Evolutionary conservation across 371 early-diverging fungal genomes (phyloP), one percentile per base, ranked within the genome.

Genomic region (Zopfochytrium polystomum): DNA sequence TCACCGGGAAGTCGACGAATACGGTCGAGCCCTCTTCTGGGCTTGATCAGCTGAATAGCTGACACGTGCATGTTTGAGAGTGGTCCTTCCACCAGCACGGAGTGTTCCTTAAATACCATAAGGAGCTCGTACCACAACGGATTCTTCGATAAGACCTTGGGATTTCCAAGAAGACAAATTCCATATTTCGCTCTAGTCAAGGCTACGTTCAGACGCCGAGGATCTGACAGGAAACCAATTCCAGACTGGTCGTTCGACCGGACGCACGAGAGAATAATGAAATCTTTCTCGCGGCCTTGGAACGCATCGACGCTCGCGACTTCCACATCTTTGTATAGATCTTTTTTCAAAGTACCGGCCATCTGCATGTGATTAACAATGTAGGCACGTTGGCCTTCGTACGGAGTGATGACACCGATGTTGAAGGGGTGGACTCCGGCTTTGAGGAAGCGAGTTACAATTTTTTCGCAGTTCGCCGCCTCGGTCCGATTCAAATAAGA

Each of bases 221-320:
- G 95, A 70, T 99, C 97, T 55, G 86, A 91, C 74, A 99, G 82
- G 80, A 99, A 99, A 33, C 99, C 99, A 67, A 98, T 96, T 18
- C 96, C 97, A 65, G 93, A 95, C 67, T 92, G 92, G 62, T 94
- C 92, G 76, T 99, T 98, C 62, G 93, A 91, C 47, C 99, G 84
- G 20, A 99, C 99, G 72, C 97, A 93, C 65, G 92, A 88, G 54
- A 99, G 81, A 68, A 99, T 96, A 63, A 99, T 99, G 69, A 95
- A 97, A 71, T 98, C 99, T 76, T 98, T 99, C 74, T 99, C 99
- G 74, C 98, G 89, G 26, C 99, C 99, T 68, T 99, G 99, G 87
- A 99, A 99, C 5, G 98, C 97, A 71, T 99, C 99, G n/a, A 99
- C 99, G 73, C 92, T 93, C 22, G 94, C 93, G 0, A 98, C 93